Conservation (phyloP, 2,329 filamentous ascomycete genomes). For the Davidsoniella australis region DNA sequence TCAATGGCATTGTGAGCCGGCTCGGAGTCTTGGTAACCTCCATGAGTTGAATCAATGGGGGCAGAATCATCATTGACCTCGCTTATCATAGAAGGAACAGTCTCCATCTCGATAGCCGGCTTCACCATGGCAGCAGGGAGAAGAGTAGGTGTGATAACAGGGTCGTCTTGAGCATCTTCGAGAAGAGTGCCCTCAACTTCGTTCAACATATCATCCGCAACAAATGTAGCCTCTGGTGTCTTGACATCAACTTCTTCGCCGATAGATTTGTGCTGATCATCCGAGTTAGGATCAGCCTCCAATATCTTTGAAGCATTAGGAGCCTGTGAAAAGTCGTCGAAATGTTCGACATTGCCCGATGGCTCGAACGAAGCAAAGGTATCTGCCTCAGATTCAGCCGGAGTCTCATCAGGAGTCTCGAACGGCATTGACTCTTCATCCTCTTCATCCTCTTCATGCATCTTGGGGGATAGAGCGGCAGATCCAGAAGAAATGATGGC, state of each 20-base stretch:
- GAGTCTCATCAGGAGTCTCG: not conserved
- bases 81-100: too few species aligned
- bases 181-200: not conserved
- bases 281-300: not conserved
- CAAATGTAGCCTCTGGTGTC: not conserved
- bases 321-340: too few species aligned
- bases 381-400: not conserved
- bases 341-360: too few species aligned
- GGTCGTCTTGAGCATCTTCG: not conserved
- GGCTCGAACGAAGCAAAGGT: not conserved
- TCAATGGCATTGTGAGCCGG: too few species aligned
- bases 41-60: too few species aligned
- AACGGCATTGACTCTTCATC: not conserved
- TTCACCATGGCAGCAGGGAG: not conserved
- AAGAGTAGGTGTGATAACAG: not conserved
- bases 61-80: too few species aligned
- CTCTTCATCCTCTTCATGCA: slow-evolving; percentile 14
- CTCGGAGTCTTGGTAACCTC: too few species aligned
- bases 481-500: not conserved
- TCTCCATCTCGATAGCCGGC: too few species aligned
- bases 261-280: not conserved
- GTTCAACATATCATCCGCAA: not conserved
- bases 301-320: too few species aligned
- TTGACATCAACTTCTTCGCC: not conserved
- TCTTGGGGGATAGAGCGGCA: too few species aligned